Evolutionary conservation across 345 rosid genomes (phyloP).

Genomic region (Raphanus sativus): DNA sequence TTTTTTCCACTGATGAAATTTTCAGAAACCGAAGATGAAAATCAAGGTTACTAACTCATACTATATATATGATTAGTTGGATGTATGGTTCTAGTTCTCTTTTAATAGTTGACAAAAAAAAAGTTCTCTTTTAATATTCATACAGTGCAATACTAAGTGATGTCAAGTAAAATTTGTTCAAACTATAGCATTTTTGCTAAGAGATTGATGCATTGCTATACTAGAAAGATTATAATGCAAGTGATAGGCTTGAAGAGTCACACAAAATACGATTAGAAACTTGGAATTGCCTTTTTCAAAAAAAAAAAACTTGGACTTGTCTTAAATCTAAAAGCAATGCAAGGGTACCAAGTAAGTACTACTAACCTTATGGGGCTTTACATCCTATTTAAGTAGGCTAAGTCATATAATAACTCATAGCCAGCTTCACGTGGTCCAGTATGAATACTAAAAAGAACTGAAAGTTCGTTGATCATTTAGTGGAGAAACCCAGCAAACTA

Average conservation of each 20-base stretch:
- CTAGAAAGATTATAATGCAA: neutral
- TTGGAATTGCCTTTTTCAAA: neutral
- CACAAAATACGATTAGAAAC: neutral
- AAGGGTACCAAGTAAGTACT: neutral
- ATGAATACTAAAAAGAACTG: neutral
- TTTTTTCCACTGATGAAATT: neutral
- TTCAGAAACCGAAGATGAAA: neutral
- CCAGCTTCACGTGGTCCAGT: neutral
- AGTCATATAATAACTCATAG: neutral
- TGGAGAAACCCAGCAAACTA: neutral
- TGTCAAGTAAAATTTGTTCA: neutral
- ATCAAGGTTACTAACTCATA: slow-evolving; percentile 1
- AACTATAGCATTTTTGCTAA: neutral
- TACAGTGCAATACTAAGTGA: neutral
- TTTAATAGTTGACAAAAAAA: too few relatives aligned
- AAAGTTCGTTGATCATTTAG: neutral
- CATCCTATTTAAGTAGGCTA: slow-evolving; percentile 5
- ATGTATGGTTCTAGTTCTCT: neutral
- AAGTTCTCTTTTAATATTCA: neutral
- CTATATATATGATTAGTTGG: neutral
- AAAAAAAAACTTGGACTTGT: neutral
- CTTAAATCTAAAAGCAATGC: neutral
- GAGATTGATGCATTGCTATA: neutral
- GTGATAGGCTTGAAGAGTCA: neutral
- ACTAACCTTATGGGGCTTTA: neutral